These are phyloP conservation scores for Kurtzmaniella quercitrusa DNA, from an alignment of 1,139 yeast species.

Conservation along the genomic window DNA sequence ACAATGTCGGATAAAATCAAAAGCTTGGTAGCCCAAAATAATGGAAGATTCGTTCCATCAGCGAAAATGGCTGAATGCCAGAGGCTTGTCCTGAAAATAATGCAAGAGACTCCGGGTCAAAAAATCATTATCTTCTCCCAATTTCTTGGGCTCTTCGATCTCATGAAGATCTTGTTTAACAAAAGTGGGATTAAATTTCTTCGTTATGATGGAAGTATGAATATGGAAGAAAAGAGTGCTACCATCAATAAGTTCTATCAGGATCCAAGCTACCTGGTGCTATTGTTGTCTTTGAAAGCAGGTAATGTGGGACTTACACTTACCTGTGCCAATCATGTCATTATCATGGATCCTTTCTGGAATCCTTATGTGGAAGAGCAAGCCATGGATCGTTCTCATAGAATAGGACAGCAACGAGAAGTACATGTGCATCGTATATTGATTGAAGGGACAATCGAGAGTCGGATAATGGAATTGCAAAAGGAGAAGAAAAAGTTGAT, in stretches of 20 bases:
- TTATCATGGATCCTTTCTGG: conserved; percentile 93
- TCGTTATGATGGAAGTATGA: conserved; percentile 82
- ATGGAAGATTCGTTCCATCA: conserved; percentile 38
- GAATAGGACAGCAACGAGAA: conserved; percentile 80
- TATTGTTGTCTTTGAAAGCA: conserved; percentile 78
- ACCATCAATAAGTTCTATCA: conserved; percentile 64
- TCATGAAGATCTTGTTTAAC: conserved; percentile 56
- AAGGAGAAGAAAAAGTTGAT: conserved; percentile 69
- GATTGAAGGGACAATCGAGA: conserved; percentile 71
- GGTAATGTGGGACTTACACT: conserved; percentile 92
- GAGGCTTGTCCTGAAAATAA: conserved; percentile 41
- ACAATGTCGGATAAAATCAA: conserved; percentile 18
- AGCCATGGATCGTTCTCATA: conserved; percentile 92
- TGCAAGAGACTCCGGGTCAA: conserved; percentile 44
- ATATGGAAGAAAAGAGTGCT: conserved; percentile 56
- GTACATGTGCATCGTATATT: conserved; percentile 73
- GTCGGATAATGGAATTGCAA: conserved; percentile 77
- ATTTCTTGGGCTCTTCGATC: conserved; percentile 73
- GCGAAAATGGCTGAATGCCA: conserved; percentile 54
- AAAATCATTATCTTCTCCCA: conserved; percentile 80
- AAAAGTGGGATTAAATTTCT: conserved; percentile 47
- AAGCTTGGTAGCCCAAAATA: conserved; percentile 25
- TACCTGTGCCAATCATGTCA: conserved; percentile 90
- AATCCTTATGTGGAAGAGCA: conserved; percentile 95
- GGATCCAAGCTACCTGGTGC: conserved; percentile 44